Evolutionary conservation across 2,329 filamentous ascomycete genomes (phyloP).

Genomic region (Pyricularia grisea): DNA sequence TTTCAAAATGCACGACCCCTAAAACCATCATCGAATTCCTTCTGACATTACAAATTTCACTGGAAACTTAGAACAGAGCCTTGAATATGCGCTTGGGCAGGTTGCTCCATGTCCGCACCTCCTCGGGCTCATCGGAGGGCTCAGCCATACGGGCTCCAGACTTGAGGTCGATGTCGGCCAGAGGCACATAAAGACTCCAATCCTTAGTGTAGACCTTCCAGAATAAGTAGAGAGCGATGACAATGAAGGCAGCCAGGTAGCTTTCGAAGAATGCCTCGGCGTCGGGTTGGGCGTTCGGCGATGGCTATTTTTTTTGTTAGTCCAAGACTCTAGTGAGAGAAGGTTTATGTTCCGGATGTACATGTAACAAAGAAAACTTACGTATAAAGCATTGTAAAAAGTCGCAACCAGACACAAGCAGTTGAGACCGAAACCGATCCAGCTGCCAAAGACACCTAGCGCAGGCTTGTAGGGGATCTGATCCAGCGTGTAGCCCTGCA

Average conservation of each 20-base stretch:
- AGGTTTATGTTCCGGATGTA: not conserved
- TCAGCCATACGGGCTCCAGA: conserved; percentile 46
- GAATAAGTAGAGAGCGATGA: conserved; percentile 47
- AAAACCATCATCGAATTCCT: not conserved
- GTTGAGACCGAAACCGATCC: conserved; percentile 58
- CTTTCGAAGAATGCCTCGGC: conserved; percentile 47
- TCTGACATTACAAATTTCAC: not conserved
- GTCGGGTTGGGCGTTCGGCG: conserved; percentile 20
- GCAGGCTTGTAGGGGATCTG: conserved; percentile 37
- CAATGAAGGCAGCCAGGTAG: conserved; percentile 47
- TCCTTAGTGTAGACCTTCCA: conserved; percentile 53
- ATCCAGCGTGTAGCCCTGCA: conserved; percentile 42
- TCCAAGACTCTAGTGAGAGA: conserved; percentile 18
- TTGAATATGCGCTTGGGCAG: conserved; percentile 23
- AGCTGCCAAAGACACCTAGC: conserved; percentile 57
- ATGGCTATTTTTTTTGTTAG: conserved; percentile 20
- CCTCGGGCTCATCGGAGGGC: conserved; percentile 29
- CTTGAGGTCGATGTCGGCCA: conserved; percentile 52
- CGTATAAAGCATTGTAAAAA: conserved; percentile 58
- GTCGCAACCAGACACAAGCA: conserved; percentile 59
- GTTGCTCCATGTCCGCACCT: conserved; percentile 23
- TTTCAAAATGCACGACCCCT: too few species aligned
- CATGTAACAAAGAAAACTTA: conserved; percentile 14
- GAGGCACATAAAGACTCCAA: conserved; percentile 46
- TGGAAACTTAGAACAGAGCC: conserved; percentile 20